Conservation (phyloP, 257 asterid species). For the Solanum medicagineum region DNA sequence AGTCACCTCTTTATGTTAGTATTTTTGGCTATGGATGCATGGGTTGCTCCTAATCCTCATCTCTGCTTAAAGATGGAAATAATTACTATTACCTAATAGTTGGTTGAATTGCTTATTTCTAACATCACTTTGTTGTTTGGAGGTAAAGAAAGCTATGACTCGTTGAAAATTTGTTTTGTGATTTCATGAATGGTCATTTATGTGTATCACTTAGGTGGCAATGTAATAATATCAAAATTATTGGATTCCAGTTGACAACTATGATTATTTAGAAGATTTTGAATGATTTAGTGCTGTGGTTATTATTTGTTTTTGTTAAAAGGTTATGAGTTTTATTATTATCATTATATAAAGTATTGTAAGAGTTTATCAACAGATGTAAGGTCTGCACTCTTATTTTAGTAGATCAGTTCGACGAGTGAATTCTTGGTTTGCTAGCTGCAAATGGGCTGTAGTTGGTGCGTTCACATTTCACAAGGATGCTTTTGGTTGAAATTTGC, state of each 20-base stretch:
- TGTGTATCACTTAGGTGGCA: not conserved
- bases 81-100: not conserved
- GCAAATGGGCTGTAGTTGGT: not conserved
- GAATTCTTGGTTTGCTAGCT: not conserved
- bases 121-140: not conserved
- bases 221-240: not conserved
- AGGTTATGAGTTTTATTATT: not conserved
- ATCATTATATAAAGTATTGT: not conserved
- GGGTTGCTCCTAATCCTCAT: not conserved
- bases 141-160: not conserved
- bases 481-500: not conserved
- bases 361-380: not conserved
- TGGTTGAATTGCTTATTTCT: not conserved
- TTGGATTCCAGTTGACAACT: not conserved
- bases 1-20: not conserved
- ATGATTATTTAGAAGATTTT: not conserved
- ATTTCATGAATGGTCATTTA: not conserved
- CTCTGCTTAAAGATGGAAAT: not conserved
- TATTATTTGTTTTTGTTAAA: not conserved
- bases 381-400: not conserved
- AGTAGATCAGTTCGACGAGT: not conserved
- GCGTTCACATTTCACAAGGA: not conserved
- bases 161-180: not conserved
- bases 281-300: not conserved
- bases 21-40: not conserved